Percentiles rank a stretch among this genome's conserved stretches.
Conservation (phyloP, 192 early-diverging fungal genomes). For the Dimargaris cristalligena region DNA sequence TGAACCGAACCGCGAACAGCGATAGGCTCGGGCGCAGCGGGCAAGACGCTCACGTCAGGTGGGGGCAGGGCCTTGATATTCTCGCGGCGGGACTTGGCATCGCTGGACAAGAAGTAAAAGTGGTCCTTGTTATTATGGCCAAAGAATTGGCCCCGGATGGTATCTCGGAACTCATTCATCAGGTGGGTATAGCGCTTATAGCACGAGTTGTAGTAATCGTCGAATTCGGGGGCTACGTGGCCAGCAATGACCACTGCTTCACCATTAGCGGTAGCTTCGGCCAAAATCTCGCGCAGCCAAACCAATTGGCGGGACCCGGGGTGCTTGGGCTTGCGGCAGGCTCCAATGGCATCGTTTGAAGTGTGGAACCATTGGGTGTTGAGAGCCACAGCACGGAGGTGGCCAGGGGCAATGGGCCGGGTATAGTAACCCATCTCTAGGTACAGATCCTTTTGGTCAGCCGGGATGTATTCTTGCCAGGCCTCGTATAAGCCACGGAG, state of each 20-base stretch:
- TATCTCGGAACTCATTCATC: conserved; percentile 26
- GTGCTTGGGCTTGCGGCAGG: conserved; percentile 33
- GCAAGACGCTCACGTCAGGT: not conserved
- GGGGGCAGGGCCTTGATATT: not conserved
- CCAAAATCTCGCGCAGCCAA: conserved; percentile 47
- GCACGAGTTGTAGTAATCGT: conserved; percentile 33
- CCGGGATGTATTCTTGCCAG: conserved; percentile 42
- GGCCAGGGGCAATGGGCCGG: conserved; percentile 16
- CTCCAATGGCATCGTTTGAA: conserved; percentile 47
- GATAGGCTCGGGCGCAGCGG: not conserved
- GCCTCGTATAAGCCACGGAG: conserved; percentile 31
- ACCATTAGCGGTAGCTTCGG: conserved; percentile 21
- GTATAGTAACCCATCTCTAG: conserved; percentile 48
- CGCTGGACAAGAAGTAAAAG: conserved; percentile 34
- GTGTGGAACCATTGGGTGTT: conserved; percentile 61
- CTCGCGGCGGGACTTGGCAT: conserved; percentile 12
- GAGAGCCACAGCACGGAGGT: conserved; percentile 38
- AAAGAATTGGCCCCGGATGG: conserved; percentile 47
- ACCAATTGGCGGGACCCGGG: conserved; percentile 45
- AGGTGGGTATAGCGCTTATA: conserved; percentile 28
- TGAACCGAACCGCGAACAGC: conserved; percentile 4
- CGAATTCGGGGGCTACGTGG: conserved; percentile 41
- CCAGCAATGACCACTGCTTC: conserved; percentile 43
- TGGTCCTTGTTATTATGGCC: conserved; percentile 63
- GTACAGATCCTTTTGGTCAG: conserved; percentile 39